A percentile compares a stretch with the other conserved stretches of the same genome.
phyloP scores from a whole-genome alignment of 164 flowering plant species.

The Saururus chinensis region DNA sequence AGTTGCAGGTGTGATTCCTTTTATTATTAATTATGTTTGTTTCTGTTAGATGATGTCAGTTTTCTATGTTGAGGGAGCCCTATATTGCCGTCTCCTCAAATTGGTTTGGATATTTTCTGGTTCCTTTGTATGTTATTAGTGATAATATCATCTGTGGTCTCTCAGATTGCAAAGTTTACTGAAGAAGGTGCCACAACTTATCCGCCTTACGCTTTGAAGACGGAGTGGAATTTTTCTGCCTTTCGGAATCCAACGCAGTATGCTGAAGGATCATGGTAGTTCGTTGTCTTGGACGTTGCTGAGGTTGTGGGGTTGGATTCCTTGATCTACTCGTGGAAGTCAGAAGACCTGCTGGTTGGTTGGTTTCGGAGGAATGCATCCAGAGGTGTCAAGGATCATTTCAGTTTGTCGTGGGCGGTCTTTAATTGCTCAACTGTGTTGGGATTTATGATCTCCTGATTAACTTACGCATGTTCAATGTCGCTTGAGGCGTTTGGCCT shows the following conservation, averaged over 20 bases:
- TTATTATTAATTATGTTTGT: neutral
- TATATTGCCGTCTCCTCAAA: neutral
- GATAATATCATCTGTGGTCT: neutral
- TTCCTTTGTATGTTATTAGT: too few species aligned
- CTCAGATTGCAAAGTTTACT: slow-evolving; percentile 76
- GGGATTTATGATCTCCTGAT: too few species aligned
- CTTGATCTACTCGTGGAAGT: too few species aligned
- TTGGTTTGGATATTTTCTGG: too few species aligned
- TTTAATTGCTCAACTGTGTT: too few species aligned
- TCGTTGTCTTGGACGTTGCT: neutral
- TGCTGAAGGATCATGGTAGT: slow-evolving; percentile 87
- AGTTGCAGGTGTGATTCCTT: slow-evolving; percentile 57
- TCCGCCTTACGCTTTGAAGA: slow-evolving; percentile 69
- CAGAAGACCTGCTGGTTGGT: too few species aligned
- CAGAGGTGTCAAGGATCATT: too few species aligned
- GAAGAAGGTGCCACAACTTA: slow-evolving; percentile 63
- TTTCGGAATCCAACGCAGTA: slow-evolving; percentile 65
- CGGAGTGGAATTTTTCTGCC: slow-evolving; percentile 69
- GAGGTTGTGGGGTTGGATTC: too few species aligned
- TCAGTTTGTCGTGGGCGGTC: too few species aligned
- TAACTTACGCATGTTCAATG: too few species aligned
- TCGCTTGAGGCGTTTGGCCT: too few species aligned
- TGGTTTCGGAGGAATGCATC: too few species aligned
- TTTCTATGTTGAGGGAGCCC: neutral
- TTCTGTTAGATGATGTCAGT: neutral